Conservation (phyloP, 768 basidiomycete species). For the Lepiota brunneoincarnata region DNA sequence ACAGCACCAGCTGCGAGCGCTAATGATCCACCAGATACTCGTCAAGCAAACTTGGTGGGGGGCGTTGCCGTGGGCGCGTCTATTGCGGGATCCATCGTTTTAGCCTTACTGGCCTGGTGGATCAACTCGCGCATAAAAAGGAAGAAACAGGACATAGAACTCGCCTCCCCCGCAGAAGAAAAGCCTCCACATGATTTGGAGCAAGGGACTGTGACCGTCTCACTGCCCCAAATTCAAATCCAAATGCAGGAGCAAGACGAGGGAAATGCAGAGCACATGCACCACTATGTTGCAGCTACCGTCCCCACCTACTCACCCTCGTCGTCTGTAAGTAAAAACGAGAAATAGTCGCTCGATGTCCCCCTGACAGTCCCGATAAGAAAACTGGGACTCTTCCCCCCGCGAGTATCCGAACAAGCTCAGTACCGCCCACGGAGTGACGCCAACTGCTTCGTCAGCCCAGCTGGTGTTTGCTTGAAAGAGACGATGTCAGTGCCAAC, state of each 20-base stretch:
- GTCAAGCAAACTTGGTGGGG: neutral
- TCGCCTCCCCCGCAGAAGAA: neutral
- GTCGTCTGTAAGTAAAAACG: neutral
- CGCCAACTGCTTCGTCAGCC: constrained; percentile 40
- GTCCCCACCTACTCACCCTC: neutral
- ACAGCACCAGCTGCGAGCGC: neutral
- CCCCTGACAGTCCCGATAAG: neutral
- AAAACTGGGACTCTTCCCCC: neutral
- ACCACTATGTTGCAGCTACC: neutral
- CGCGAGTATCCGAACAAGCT: neutral
- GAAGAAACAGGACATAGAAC: neutral
- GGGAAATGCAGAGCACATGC: neutral
- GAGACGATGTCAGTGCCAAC: constrained; percentile 47
- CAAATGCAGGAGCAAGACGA: neutral
- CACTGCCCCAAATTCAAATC: neutral
- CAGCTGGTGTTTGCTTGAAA: constrained; percentile 33
- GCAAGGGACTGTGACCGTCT: neutral
- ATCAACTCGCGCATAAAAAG: neutral
- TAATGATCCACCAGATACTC: neutral
- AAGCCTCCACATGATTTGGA: neutral
- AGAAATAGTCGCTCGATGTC: no score
- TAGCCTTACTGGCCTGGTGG: neutral
- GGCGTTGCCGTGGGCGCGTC: neutral
- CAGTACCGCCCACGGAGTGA: constrained; percentile 23
- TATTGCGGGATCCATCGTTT: neutral